Percentiles rank a stretch among this genome's conserved stretches.
phyloP scores from a whole-genome alignment of 2,329 filamentous ascomycete genomes.

The Penicillium expansum region DNA sequence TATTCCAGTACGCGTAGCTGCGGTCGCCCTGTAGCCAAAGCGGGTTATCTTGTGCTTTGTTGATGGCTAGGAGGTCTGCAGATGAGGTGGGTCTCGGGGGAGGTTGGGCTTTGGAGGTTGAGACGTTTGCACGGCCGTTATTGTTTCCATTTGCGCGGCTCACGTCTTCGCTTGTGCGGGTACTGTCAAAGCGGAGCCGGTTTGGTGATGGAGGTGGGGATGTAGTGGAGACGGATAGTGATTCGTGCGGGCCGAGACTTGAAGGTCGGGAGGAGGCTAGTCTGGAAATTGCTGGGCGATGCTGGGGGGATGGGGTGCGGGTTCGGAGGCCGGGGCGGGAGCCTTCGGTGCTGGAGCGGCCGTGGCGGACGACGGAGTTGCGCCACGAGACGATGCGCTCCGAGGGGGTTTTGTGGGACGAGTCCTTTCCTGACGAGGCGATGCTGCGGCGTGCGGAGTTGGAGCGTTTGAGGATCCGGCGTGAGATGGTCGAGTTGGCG shows the following conservation, averaged over 20 bases:
- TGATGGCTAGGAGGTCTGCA: constrained; percentile 24
- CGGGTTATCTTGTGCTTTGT: constrained; percentile 39
- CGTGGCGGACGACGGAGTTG: constrained; percentile 61
- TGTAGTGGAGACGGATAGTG: constrained; percentile 25
- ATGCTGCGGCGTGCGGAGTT: constrained; percentile 57
- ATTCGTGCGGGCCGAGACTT: constrained; percentile 26
- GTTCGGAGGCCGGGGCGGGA: constrained; percentile 33
- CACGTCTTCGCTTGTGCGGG: constrained; percentile 17
- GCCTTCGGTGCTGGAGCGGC: constrained; percentile 49
- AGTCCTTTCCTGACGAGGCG: constrained; percentile 46
- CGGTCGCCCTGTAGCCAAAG: constrained; percentile 52
- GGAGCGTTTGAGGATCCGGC: constrained; percentile 56
- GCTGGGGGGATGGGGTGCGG: constrained; percentile 51
- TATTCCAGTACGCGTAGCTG: constrained; percentile 55
- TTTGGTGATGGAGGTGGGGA: constrained; percentile 30
- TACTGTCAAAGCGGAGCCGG: constrained; percentile 25
- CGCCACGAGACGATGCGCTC: constrained; percentile 90
- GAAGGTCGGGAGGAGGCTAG: constrained; percentile 23
- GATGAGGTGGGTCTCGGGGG: constrained; percentile 12
- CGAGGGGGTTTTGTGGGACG: constrained; percentile 50
- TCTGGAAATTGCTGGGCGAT: constrained; percentile 23
- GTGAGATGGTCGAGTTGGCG: constrained; percentile 71
- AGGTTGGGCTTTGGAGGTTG: background rate
- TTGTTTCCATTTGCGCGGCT: constrained; percentile 9
- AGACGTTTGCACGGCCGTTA: background rate